Evolutionary conservation across 345 rosid genomes (phyloP).

Genomic region (Anacardium occidentale): DNA sequence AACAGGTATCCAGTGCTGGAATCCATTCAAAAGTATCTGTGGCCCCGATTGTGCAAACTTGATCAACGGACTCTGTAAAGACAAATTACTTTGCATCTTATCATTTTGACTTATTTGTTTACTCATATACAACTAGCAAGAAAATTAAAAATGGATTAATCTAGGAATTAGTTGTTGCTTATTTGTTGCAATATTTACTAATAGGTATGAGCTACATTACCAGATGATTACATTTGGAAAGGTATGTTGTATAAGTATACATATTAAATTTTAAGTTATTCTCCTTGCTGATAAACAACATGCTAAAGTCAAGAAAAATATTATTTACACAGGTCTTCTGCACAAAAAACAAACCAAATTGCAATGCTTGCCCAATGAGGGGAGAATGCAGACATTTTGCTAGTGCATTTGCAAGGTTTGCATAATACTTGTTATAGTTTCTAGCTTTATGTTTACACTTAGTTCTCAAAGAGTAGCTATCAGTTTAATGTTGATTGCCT

Average conservation of each 20-base stretch:
- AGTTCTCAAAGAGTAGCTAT: background rate
- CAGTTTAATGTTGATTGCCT: background rate
- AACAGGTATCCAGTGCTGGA: conserved; percentile 88
- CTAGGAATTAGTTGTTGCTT: conserved; percentile 21
- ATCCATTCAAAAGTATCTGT: conserved; percentile 88
- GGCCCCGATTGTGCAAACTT: conserved; percentile 97
- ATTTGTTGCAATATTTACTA: conserved; percentile 24
- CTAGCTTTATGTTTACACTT: background rate
- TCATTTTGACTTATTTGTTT: conserved; percentile 12
- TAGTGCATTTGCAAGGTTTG: conserved; percentile 97
- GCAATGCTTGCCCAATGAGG: conserved; percentile 98
- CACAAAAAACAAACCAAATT: conserved; percentile 90
- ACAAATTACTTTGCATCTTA: conserved; percentile 15
- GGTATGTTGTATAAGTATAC: conserved; percentile 38
- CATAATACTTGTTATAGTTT: conserved; percentile 16
- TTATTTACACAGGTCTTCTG: conserved; percentile 80
- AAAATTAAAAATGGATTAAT: conserved; percentile 10
- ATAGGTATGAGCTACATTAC: conserved; percentile 95
- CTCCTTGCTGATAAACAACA: conserved; percentile 11
- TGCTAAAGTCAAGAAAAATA: conserved; percentile 22
- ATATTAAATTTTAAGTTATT: conserved; percentile 5
- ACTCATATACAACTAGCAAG: conserved; percentile 3
- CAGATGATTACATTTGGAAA: conserved; percentile 99
- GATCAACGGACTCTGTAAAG: conserved; percentile 87
- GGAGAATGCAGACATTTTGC: conserved; percentile 99